Conservation (phyloP, 2,329 filamentous ascomycete species). For the Aspergillus sclerotialis region DNA sequence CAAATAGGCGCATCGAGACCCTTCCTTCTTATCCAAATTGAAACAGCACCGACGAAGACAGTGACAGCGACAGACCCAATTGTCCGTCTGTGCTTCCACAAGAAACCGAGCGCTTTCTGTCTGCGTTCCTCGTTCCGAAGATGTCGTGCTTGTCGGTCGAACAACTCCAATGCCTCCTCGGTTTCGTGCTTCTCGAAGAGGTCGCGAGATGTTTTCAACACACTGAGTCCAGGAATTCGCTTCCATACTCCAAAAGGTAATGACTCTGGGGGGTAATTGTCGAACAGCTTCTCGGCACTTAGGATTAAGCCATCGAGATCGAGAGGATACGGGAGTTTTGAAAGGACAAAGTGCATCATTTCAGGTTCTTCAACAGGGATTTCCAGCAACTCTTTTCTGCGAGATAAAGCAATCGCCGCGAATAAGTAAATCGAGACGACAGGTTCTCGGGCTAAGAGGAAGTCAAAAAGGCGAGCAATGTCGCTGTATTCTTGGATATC, state of each 20-base stretch:
- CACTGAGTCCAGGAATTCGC: constrained; percentile 65
- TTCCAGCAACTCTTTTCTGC: constrained; percentile 76
- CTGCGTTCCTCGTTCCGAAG: constrained; percentile 59
- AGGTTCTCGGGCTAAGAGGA: constrained; percentile 79
- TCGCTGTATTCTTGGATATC: constrained; percentile 85
- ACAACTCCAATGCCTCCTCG: constrained; percentile 59
- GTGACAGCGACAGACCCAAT: constrained; percentile 57
- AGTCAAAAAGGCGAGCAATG: constrained; percentile 88
- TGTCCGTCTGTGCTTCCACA: constrained; percentile 62
- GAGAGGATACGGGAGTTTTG: constrained; percentile 75
- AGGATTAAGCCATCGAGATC: constrained; percentile 72
- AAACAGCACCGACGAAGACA: constrained; percentile 59
- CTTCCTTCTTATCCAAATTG: constrained; percentile 56
- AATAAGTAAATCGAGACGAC: constrained; percentile 88
- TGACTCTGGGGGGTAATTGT: constrained; percentile 61
- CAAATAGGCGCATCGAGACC: constrained; percentile 30
- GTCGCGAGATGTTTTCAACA: constrained; percentile 71
- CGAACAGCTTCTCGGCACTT: constrained; percentile 58
- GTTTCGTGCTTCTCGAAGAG: constrained; percentile 51
- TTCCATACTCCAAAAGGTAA: constrained; percentile 62
- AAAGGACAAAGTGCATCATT: constrained; percentile 82
- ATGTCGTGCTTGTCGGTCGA: constrained; percentile 65
- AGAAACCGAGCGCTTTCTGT: constrained; percentile 42
- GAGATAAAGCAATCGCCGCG: constrained; percentile 74
- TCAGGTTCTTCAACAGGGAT: constrained; percentile 79